Base-by-base conservation (phyloP, 1,139 yeast genomes). In the Lodderomyces margitis region DNA sequence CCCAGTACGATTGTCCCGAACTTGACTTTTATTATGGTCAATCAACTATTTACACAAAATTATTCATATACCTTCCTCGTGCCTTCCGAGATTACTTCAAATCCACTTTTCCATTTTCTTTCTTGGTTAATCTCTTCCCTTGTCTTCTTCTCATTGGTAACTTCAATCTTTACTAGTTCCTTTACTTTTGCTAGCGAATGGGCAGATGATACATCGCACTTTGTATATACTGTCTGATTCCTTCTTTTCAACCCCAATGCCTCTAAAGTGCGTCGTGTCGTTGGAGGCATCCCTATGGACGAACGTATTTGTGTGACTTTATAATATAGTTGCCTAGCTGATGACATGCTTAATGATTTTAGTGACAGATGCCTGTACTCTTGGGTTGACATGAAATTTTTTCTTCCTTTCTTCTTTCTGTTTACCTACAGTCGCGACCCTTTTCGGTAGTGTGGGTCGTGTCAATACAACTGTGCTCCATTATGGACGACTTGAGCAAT, bases 161-260 rank as follows among this genome's bases (percentile, higher is more conserved):
- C 69, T 53, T 89, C 94, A 23, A 92, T 94, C 44, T 78, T 78
- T n/a, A 92, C 92, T 44, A 92, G 70, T 61, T 92, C 98, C 62
- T 92, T 92, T 42, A 92, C 87, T 46, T 78, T 73, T 38, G 88
- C 80, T 46, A 92, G 75, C 68, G 84, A 83, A 59, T 95, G 96
- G 5, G 98, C 97, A 44, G 85, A 78, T 31, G 84, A 77, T 16
- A 94, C 89, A 19, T 84, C 75, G 9, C 87, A 89, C 38, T 69
- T 68, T 54, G 83, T 89, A 65, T 84, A 91, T 5, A 81, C 83
- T 1, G 83, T 77, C 36, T 83, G 82, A 43, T 89, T 86, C 54
- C 94, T 80, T 56, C 76, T 82, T 43, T 73, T 76, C 45, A 92
- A 78, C 0, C 98, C 98, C 47, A 92, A 70, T 3, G 88, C 77